These are phyloP conservation scores for Corymbia citriodora DNA, from an alignment of 441 rosid genomes.

Conservation along the genomic window DNA sequence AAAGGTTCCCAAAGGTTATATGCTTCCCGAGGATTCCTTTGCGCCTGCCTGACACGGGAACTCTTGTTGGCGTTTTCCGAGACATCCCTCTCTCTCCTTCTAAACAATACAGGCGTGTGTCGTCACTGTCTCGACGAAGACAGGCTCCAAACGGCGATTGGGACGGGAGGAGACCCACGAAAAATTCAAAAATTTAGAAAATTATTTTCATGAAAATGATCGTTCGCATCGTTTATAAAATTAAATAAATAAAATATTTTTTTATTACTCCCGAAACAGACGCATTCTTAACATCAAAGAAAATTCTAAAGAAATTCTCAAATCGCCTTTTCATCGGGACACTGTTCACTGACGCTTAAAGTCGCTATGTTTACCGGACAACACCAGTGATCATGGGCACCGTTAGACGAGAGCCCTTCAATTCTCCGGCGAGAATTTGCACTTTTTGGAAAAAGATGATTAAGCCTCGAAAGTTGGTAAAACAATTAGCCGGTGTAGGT, in stretches of 20 bases:
- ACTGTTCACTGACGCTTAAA: rapidly evolving
- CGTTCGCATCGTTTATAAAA: neutral
- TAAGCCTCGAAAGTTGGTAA: neutral
- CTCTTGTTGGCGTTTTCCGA: neutral
- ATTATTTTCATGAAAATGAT: too few relatives aligned
- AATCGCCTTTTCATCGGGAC: neutral
- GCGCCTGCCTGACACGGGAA: neutral
- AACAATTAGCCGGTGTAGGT: neutral
- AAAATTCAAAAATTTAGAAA: too few relatives aligned
- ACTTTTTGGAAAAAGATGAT: neutral
- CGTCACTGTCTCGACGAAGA: neutral
- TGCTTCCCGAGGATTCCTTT: neutral
- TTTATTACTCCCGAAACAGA: too few relatives aligned
- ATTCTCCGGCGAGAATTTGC: neutral
- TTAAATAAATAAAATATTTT: too few relatives aligned
- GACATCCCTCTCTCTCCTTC: neutral
- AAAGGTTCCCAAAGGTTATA: neutral
- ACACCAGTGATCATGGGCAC: too few relatives aligned
- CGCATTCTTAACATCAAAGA: neutral
- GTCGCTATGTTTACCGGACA: too few relatives aligned
- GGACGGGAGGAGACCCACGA: neutral
- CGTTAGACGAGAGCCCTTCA: neutral
- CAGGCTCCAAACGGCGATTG: neutral
- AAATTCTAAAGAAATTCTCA: neutral
- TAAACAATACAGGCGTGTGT: neutral